Evolutionary conservation across 768 basidiomycete genomes (phyloP).

Genomic region (Boletellus sp.): DNA sequence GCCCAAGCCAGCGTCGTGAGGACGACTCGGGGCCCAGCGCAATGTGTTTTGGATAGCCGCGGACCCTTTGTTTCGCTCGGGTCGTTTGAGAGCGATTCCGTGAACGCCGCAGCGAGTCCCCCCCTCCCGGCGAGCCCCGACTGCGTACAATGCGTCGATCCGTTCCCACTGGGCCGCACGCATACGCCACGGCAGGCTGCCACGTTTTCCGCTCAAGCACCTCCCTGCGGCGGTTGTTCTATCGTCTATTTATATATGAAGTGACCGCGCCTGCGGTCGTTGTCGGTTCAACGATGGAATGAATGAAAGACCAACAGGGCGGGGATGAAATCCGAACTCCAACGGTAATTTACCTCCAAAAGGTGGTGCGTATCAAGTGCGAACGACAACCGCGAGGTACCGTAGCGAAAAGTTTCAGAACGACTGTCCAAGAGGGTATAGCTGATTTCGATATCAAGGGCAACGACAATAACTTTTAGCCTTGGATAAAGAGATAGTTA

Average conservation of each 20-base stretch:
- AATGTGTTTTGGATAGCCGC: no score
- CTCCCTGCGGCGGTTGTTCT: background rate
- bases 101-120: no score
- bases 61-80: no score
- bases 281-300: background rate
- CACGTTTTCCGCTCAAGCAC: background rate
- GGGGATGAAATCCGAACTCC: slow-evolving; percentile 18
- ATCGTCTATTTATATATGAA: background rate
- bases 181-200: no score
- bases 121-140: no score
- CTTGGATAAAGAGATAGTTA: slow-evolving; percentile 20
- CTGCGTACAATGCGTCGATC: no score
- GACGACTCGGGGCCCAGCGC: no score
- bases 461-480: background rate
- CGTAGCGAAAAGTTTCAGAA: slow-evolving; percentile 5
- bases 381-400: background rate
- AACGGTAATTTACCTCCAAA: background rate
- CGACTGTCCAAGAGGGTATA: slow-evolving; percentile 10
- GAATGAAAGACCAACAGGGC: background rate
- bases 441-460: slow-evolving; percentile 2
- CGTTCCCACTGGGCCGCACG: no score
- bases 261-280: background rate
- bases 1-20: no score
- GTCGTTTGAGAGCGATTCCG: no score
- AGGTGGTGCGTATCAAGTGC: background rate